These are phyloP conservation scores for Euptelea pleiosperma DNA, from an alignment of 164 flowering plant species.

Conservation along the genomic window DNA sequence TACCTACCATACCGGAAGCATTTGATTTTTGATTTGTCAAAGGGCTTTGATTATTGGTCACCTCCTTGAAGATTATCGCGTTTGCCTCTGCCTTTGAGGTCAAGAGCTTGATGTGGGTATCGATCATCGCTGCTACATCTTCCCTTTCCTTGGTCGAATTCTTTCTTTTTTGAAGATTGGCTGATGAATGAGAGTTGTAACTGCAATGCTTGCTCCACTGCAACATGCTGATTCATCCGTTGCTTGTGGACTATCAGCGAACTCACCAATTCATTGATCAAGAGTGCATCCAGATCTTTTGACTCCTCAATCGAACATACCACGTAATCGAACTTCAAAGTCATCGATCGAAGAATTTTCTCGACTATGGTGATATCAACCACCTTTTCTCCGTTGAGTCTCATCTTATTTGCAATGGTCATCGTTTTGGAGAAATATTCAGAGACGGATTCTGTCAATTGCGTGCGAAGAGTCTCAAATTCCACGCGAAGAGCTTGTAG, in stretches of 20 bases:
- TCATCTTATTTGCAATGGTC: conserved; percentile 5
- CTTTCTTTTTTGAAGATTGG: background rate
- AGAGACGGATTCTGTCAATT: conserved; percentile 4
- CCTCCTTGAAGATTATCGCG: no score
- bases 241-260: no score
- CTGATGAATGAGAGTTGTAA: no score
- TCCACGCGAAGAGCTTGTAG: no score
- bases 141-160: background rate
- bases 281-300: conserved; percentile 4
- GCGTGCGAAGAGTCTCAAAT: no score
- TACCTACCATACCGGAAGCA: conserved; percentile 7
- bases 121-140: background rate
- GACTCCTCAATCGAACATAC: no score
- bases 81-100: no score
- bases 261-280: conserved; percentile 8
- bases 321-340: background rate
- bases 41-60: no score
- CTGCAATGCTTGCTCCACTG: no score
- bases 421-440: background rate
- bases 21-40: background rate
- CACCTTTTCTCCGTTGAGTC: background rate
- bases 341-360: conserved; percentile 7
- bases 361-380: background rate
- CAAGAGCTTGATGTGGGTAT: no score
- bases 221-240: background rate